Conservation (phyloP, 1,284 basidiomycete genomes). For the Peniophora sp. region DNA sequence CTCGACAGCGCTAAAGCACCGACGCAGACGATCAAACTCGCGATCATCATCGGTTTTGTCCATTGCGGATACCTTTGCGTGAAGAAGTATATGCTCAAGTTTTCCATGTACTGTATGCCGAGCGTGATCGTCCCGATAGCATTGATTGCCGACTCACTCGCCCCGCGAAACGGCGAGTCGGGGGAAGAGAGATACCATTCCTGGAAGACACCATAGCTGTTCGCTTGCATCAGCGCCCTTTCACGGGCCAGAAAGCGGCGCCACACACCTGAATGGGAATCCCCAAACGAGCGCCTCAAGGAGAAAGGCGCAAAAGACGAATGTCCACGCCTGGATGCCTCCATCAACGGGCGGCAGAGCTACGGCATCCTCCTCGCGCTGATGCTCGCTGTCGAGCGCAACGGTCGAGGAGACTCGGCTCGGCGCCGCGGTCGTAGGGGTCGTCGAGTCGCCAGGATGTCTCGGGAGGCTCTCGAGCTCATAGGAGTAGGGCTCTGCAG, state of each 20-base stretch:
- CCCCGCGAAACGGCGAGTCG: constrained; percentile 11
- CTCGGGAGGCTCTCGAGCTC: background rate
- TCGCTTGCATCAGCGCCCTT: background rate
- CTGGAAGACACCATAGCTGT: constrained; percentile 8
- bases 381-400: background rate
- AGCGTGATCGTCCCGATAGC: constrained; percentile 16
- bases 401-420: background rate
- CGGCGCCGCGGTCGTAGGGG: background rate
- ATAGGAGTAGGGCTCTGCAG: too few species aligned
- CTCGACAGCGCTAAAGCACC: constrained; percentile 17
- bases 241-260: background rate
- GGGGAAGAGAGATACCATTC: constrained; percentile 16
- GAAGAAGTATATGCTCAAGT: constrained; percentile 14
- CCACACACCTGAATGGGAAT: constrained; percentile 8
- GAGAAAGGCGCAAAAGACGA: constrained; percentile 8
- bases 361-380: constrained; percentile 2
- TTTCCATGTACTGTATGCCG: constrained; percentile 16
- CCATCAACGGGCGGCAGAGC: constrained; percentile 6
- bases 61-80: constrained; percentile 18
- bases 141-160: constrained; percentile 13
- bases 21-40: constrained; percentile 13
- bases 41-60: constrained; percentile 16
- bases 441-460: background rate
- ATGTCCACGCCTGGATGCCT: constrained; percentile 8
- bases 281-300: constrained; percentile 9